Evolutionary conservation across 2,329 filamentous ascomycete species (phyloP).

Genomic region (Paraphaeosphaeria minitans): DNA sequence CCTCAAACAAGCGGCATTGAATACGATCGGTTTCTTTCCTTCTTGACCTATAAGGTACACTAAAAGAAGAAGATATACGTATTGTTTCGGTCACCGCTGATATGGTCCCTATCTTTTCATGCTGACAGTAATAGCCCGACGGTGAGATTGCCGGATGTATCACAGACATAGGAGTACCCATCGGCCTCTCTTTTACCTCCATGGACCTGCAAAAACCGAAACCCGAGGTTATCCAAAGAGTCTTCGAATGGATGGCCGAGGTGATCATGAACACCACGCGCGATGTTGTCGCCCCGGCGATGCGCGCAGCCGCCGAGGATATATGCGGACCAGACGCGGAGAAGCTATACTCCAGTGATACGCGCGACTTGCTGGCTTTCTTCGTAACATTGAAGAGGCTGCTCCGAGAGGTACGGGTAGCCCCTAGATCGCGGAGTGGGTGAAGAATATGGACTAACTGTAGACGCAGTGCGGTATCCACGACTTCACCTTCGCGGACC

Average conservation of each 20-base stretch:
- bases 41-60: not conserved
- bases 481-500: conserved; percentile 91
- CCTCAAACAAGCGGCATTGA: not conserved
- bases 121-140: conserved; percentile 57
- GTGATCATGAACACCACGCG: conserved; percentile 91
- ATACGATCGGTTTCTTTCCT: not conserved
- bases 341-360: conserved; percentile 77
- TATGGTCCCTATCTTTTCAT: not conserved
- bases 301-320: conserved; percentile 89
- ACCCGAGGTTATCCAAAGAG: conserved; percentile 91
- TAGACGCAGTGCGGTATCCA: conserved; percentile 76
- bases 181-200: conserved; percentile 85
- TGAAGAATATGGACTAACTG: conserved; percentile 11
- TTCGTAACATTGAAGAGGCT: conserved; percentile 82
- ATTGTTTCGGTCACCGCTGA: not conserved
- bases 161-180: conserved; percentile 92
- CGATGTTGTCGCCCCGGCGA: conserved; percentile 90
- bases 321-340: conserved; percentile 84
- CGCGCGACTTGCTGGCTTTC: conserved; percentile 93
- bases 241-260: conserved; percentile 97
- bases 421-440: not conserved
- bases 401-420: conserved; percentile 64
- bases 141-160: conserved; percentile 94
- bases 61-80: not conserved
- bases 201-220: conserved; percentile 93